These are phyloP conservation scores for Chalciporus piperatoides DNA, from an alignment of 1,284 basidiomycete genomes.

Conservation along the genomic window DNA sequence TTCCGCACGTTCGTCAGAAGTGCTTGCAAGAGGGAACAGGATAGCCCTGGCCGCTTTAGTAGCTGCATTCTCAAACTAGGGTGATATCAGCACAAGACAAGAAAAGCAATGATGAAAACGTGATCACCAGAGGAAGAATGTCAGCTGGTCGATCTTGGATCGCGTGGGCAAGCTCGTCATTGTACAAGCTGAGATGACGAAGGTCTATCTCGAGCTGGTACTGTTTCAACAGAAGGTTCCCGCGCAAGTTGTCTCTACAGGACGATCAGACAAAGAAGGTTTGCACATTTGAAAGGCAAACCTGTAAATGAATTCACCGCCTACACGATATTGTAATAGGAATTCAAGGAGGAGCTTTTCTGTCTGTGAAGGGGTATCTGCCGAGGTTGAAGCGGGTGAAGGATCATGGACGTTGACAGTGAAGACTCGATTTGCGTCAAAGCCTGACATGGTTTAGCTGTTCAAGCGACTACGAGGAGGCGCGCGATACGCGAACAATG, in stretches of 20 bases:
- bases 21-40: slow-evolving; percentile 65
- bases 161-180: slow-evolving; percentile 89
- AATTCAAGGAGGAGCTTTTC: slow-evolving; percentile 84
- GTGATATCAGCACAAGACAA: slow-evolving; percentile 1
- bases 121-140: slow-evolving; percentile 77
- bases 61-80: slow-evolving; percentile 85
- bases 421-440: slow-evolving; percentile 77
- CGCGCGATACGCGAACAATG: slow-evolving; percentile 9
- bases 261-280: slow-evolving; percentile 10
- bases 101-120: background rate
- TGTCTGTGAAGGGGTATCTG: slow-evolving; percentile 73
- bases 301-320: slow-evolving; percentile 89
- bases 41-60: slow-evolving; percentile 79
- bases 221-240: slow-evolving; percentile 87
- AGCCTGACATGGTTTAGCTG: slow-evolving; percentile 55
- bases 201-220: slow-evolving; percentile 92
- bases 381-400: slow-evolving; percentile 45
- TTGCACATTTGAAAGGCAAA: slow-evolving; percentile 11
- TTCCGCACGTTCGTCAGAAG: slow-evolving; percentile 50
- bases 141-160: slow-evolving; percentile 90
- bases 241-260: slow-evolving; percentile 82
- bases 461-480: slow-evolving; percentile 5
- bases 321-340: slow-evolving; percentile 81
- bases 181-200: slow-evolving; percentile 86
- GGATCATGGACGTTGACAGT: slow-evolving; percentile 70